Evolutionary conservation across 1,284 basidiomycete species (phyloP).

Genomic region (Austroboletus novae-zelandiae): DNA sequence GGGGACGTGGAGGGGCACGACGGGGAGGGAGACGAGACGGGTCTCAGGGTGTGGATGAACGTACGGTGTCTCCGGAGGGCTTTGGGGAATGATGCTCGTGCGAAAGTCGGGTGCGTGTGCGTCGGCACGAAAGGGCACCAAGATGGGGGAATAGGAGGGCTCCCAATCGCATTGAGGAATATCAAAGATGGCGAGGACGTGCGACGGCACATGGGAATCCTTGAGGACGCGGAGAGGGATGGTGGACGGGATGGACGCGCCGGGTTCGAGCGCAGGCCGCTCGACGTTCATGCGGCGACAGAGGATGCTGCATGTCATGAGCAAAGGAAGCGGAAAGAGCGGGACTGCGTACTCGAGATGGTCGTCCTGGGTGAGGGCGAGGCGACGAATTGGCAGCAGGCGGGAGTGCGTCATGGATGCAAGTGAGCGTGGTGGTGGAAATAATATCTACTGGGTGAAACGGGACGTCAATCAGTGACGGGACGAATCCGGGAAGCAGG

Average conservation of each 20-base stretch:
- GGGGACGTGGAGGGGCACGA: slow-evolving; percentile 32
- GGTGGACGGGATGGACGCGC: slow-evolving; percentile 34
- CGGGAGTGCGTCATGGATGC: slow-evolving; percentile 26
- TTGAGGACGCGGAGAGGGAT: slow-evolving; percentile 42
- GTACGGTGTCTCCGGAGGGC: slow-evolving; percentile 33
- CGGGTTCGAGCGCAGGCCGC: slow-evolving; percentile 25
- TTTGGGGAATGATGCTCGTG: slow-evolving; percentile 36
- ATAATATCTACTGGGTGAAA: slow-evolving; percentile 15
- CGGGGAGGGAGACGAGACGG: slow-evolving; percentile 29
- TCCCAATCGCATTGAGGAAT: slow-evolving; percentile 33
- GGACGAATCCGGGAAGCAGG: slow-evolving; percentile 13
- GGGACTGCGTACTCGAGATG: slow-evolving; percentile 38
- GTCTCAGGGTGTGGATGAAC: slow-evolving; percentile 7
- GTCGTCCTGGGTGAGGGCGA: slow-evolving; percentile 26
- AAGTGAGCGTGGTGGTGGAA: slow-evolving; percentile 7
- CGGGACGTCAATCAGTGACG: slow-evolving; percentile 17
- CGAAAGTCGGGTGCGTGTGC: slow-evolving; percentile 42
- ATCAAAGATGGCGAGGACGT: slow-evolving; percentile 46
- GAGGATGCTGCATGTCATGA: slow-evolving; percentile 38
- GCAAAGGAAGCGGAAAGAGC: neutral
- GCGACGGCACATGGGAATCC: slow-evolving; percentile 45
- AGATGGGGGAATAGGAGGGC: slow-evolving; percentile 35
- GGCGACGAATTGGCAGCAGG: slow-evolving; percentile 24
- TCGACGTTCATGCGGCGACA: slow-evolving; percentile 48
- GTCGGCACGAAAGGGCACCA: slow-evolving; percentile 47